These are phyloP conservation scores for Ziziphus jujuba DNA, from an alignment of 306 rosid genomes.

Conservation along the genomic window DNA sequence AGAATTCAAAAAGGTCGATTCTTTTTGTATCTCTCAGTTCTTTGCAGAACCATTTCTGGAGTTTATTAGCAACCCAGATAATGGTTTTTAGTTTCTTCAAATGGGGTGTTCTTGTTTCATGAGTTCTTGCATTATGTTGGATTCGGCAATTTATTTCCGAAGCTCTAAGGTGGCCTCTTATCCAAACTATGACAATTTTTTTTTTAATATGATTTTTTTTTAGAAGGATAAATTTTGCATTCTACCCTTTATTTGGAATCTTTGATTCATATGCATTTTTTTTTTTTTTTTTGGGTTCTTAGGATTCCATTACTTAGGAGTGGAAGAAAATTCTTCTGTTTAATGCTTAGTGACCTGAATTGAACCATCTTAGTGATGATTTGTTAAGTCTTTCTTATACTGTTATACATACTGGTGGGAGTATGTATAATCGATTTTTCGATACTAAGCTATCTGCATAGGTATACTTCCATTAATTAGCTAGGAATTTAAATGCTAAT, in stretches of 20 bases:
- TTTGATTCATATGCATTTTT: not conserved
- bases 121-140: conserved; percentile 60
- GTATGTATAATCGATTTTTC: not conserved
- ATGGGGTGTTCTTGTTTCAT: conserved; percentile 41
- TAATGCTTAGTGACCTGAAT: not conserved
- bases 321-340: not conserved
- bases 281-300: not conserved
- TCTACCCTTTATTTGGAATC: not conserved
- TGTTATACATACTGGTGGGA: not conserved
- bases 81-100: conserved; percentile 41
- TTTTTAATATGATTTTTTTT: not conserved
- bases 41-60: conserved; percentile 26
- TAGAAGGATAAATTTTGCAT: not conserved
- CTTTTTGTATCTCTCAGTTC: conserved; percentile 11
- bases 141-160: conserved; percentile 54
- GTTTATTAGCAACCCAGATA: conserved; percentile 16
- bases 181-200: not conserved
- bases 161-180: conserved; percentile 56
- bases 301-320: not conserved
- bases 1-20: not conserved
- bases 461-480: not conserved
- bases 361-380: not conserved
- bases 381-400: not conserved
- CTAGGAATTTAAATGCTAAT: not conserved
- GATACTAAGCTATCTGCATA: not conserved